phyloP scores from a whole-genome alignment of 2,329 filamentous ascomycete species.

The Massarina eburnea region DNA sequence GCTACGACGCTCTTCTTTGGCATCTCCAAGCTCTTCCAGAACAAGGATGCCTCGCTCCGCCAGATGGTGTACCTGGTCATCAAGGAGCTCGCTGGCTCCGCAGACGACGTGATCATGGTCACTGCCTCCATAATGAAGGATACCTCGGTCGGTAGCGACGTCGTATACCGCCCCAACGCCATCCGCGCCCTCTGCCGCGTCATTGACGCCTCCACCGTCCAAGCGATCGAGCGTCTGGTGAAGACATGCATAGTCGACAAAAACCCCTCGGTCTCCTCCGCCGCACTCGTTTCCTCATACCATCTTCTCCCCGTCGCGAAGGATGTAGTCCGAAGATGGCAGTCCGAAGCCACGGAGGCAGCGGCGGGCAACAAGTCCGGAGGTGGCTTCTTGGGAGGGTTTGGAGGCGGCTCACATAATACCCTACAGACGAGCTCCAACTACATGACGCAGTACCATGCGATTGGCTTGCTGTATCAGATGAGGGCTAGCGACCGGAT shows the following conservation, averaged over 20 bases:
- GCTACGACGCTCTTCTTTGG: slow-evolving; percentile 98
- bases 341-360: slow-evolving; percentile 97
- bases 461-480: slow-evolving; percentile 94
- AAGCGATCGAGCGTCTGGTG: slow-evolving; percentile 96
- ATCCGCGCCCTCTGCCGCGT: slow-evolving; percentile 95
- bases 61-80: slow-evolving; percentile 99
- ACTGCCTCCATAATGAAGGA: slow-evolving; percentile 99
- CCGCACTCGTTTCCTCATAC: slow-evolving; percentile 94
- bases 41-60: slow-evolving; percentile 95
- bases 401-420: slow-evolving; percentile 75
- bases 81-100: slow-evolving; percentile 93
- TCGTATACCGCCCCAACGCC: slow-evolving; percentile 81
- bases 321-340: slow-evolving; percentile 95
- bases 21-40: slow-evolving; percentile 97
- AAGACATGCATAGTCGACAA: slow-evolving; percentile 99
- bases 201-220: slow-evolving; percentile 91
- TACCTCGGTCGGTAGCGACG: slow-evolving; percentile 90
- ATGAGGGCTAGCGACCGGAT: slow-evolving; percentile 98
- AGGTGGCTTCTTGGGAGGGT: slow-evolving; percentile 86
- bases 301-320: slow-evolving; percentile 94
- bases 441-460: slow-evolving; percentile 98
- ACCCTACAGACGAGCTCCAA: slow-evolving; percentile 76
- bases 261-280: slow-evolving; percentile 94
- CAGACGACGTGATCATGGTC: slow-evolving; percentile 99
- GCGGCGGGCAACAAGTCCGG: slow-evolving; percentile 87